Conservation (phyloP, 1,139 yeast genomes). For the Nadsonia starkeyi-henricii region DNA sequence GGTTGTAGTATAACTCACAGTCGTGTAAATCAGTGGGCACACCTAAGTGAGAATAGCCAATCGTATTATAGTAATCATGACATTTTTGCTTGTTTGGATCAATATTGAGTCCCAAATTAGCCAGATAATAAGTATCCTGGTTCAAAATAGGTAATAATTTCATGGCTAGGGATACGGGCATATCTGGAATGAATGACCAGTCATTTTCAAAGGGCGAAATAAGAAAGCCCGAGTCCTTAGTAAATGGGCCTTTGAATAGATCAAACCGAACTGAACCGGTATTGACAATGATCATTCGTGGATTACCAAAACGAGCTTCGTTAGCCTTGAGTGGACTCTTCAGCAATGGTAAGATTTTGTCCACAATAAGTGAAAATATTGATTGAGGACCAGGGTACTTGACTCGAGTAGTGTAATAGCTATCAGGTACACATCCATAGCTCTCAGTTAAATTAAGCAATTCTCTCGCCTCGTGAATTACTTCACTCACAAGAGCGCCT, state of each 20-base stretch:
- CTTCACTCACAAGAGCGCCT: constrained; percentile 37
- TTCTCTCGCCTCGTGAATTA: constrained; percentile 33
- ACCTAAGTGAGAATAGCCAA: constrained; percentile 5
- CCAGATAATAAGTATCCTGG: constrained; percentile 32
- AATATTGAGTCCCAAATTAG: constrained; percentile 1
- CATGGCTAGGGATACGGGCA: constrained; percentile 39
- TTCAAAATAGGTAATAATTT: constrained; percentile 38
- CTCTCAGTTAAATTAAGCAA: constrained; percentile 40
- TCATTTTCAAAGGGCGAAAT: constrained; percentile 76
- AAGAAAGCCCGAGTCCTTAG: constrained; percentile 65
- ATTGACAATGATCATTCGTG: constrained; percentile 54
- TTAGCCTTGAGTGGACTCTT: constrained; percentile 14
- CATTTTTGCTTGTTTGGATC: neutral
- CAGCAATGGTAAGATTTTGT: constrained; percentile 47
- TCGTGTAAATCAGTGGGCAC: constrained; percentile 4
- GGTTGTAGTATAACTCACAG: constrained; percentile 1
- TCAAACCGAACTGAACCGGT: constrained; percentile 89
- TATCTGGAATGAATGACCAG: constrained; percentile 46
- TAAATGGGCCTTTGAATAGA: constrained; percentile 72
- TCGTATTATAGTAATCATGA: neutral
- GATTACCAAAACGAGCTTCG: constrained; percentile 9
- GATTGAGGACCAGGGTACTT: constrained; percentile 48
- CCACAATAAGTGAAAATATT: constrained; percentile 46
- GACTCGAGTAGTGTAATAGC: constrained; percentile 56
- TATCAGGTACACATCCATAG: constrained; percentile 52